These are phyloP conservation scores for Malassezia arunalokei DNA, from an alignment of 1,284 basidiomycete genomes.

Conservation along the genomic window DNA sequence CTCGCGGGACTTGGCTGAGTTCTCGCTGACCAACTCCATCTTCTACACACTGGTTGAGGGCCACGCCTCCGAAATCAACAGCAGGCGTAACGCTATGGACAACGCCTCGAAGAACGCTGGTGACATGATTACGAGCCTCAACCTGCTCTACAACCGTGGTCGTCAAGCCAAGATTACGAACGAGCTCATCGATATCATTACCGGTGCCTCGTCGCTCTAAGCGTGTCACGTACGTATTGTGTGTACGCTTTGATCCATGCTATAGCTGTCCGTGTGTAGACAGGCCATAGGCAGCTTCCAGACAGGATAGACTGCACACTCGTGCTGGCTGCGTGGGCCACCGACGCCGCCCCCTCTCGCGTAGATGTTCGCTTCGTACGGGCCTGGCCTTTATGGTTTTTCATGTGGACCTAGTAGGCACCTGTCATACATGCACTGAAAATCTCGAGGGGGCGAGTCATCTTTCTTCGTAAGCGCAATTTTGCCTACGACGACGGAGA, in stretches of 20 bases:
- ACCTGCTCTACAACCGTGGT: conserved; percentile 71
- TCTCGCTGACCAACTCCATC: conserved; percentile 90
- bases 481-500: neutral
- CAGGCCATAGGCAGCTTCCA: neutral
- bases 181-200: conserved; percentile 88
- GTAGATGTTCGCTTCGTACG: neutral
- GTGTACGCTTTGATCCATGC: neutral
- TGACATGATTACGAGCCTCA: conserved; percentile 45
- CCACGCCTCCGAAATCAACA: conserved; percentile 84
- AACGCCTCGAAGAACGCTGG: conserved; percentile 94
- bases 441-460: neutral
- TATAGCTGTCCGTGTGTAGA: neutral
- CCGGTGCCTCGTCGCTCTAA: conserved; percentile 55
- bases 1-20: conserved; percentile 85
- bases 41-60: conserved; percentile 87
- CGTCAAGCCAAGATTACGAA: conserved; percentile 96
- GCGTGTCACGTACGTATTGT: neutral
- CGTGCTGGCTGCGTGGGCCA: neutral
- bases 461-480: neutral
- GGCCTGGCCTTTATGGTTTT: neutral
- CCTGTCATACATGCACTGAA: neutral
- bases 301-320: neutral
- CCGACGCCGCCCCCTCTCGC: neutral
- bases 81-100: conserved; percentile 89
- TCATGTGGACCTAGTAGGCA: neutral